Evolutionary conservation across 495 filamentous ascomycete species (phyloP), one percentile per base, ranked within the genome.

Genomic region (Podospora anserina): DNA sequence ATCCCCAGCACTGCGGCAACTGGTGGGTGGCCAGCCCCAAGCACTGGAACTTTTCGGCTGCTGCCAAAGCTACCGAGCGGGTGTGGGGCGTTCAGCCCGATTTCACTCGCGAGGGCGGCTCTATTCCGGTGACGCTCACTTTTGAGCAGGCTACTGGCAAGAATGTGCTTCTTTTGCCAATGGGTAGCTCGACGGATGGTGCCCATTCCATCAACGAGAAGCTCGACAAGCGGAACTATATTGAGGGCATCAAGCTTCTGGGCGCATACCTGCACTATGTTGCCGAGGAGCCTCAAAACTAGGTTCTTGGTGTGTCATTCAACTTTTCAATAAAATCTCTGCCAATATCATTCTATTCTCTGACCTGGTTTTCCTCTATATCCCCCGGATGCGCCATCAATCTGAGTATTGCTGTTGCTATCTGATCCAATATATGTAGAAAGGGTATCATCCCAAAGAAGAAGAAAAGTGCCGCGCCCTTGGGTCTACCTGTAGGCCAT

Each of bases 171-270:
- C 83, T 99, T 66, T 79, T 99, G 65, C 95, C 95, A 9, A 97
- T 99, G 94, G 95, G 95, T 20, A 96, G 91, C 79, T 93, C 90
- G 11, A 98, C 95, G 23, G 95, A 99, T 83, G 94, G 91, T 62
- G 95, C 95, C 27, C 95, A 99, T 81, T 94, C 91, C 39, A 91
- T 97, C 78, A 99, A 99, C 77, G 95, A 99, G 84, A 99, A 99
- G 84, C 85, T 99, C 55, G 95, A 99, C 79, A 91, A 89, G 84
- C 87, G 86, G 77, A 99, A 99, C 77, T 99, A 98, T 77, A 95
- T 99, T 74, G 93, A 98, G 82, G 95, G 95, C n/a, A 97, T 89
- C 70, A 98, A 98, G 84, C 78, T 98, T 61, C 78, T 98, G 63
- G 95, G 95, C 18, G 93, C 95, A 19, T 99, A 99, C 76, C 81